Conservation (phyloP, 352 stramenopile species). For the Phytophthora cryptogea region DNA sequence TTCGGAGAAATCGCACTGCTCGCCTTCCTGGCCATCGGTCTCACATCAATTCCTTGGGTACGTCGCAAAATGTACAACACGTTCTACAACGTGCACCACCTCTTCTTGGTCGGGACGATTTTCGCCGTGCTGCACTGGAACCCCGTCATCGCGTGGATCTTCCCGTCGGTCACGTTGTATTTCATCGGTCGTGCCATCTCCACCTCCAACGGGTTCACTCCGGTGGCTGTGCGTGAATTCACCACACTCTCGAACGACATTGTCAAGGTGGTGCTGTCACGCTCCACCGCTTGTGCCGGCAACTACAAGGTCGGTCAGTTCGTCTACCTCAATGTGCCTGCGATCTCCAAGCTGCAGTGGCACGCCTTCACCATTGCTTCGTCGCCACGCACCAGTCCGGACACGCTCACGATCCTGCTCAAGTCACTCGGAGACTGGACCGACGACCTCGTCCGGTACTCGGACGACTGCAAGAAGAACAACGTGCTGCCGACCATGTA, state of each 20-base stretch:
- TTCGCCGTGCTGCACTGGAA: constrained; percentile 52
- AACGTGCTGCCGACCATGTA: constrained; percentile 30
- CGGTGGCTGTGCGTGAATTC: constrained; percentile 39
- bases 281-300: constrained; percentile 13
- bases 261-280: constrained; percentile 42
- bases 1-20: constrained; percentile 47
- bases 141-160: constrained; percentile 44
- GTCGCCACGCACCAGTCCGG: constrained; percentile 34
- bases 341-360: constrained; percentile 53
- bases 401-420: constrained; percentile 49
- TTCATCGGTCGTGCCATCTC: constrained; percentile 40
- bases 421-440: constrained; percentile 46
- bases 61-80: constrained; percentile 46
- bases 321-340: constrained; percentile 50
- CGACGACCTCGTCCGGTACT: constrained; percentile 40
- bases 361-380: constrained; percentile 57
- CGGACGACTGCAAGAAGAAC: constrained; percentile 31
- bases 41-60: constrained; percentile 45
- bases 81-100: constrained; percentile 53
- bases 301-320: constrained; percentile 47
- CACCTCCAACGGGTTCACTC: constrained; percentile 32
- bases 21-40: constrained; percentile 43
- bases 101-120: constrained; percentile 48
- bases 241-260: constrained; percentile 30
- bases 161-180: constrained; percentile 45